Conservation (phyloP, 805 yeast genomes). For the Kuraishia piskuri region DNA sequence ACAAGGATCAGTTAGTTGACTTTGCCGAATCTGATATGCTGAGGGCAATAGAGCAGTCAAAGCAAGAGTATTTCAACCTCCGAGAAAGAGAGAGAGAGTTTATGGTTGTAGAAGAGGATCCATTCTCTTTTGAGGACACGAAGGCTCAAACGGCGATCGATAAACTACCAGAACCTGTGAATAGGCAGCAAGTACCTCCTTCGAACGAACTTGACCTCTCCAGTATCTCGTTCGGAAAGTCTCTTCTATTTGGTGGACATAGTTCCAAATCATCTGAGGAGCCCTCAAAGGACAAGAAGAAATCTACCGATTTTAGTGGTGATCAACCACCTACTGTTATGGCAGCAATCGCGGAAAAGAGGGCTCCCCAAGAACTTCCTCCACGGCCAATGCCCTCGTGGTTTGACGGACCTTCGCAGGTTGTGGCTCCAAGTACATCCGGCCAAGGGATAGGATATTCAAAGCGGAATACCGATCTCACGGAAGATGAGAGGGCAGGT, state of each 20-base stretch:
- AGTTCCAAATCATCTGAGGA: not conserved
- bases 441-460: not conserved
- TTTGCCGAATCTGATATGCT: slow-evolving; percentile 23
- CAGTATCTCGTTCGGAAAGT: slow-evolving; percentile 2
- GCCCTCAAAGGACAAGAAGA: not conserved
- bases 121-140: not conserved
- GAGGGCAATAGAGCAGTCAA: slow-evolving; percentile 39
- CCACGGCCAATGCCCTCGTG: slow-evolving; percentile 13
- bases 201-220: not conserved
- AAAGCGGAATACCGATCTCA: slow-evolving; percentile 2
- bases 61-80: slow-evolving; percentile 27
- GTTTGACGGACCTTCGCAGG: slow-evolving; percentile 7
- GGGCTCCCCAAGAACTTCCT: not conserved
- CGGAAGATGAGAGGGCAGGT: slow-evolving; percentile 38
- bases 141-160: not conserved
- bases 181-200: not conserved
- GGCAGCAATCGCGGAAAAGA: not conserved
- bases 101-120: slow-evolving; percentile 1
- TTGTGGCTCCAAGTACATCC: not conserved
- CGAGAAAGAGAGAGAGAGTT: slow-evolving; percentile 19
- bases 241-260: slow-evolving; percentile 4
- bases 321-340: not conserved
- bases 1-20: slow-evolving; percentile 10
- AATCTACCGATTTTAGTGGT: not conserved
- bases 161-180: not conserved